Conservation (phyloP, 139 green algal genomes). For the Microglena sp. region DNA sequence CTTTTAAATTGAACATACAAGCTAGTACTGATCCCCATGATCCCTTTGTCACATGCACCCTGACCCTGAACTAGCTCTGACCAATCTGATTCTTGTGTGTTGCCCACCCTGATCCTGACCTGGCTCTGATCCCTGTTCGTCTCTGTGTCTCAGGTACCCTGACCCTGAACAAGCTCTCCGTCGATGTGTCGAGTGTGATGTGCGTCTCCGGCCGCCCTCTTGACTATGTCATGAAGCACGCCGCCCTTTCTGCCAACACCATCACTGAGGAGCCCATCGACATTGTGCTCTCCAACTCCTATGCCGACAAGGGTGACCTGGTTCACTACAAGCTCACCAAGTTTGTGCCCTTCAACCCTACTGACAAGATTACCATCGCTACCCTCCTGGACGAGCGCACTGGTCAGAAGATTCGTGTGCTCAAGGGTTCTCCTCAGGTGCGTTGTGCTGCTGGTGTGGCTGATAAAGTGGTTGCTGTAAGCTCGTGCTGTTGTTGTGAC, state of each 20-base stretch:
- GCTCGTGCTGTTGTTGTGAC: background rate
- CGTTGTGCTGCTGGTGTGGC: constrained; percentile 8
- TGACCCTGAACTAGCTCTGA: background rate
- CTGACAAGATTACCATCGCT: constrained; percentile 70
- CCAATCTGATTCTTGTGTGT: background rate
- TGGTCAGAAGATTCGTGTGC: constrained; percentile 45
- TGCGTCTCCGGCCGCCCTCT: constrained; percentile 17
- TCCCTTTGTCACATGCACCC: too few species aligned
- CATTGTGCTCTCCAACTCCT: constrained; percentile 61
- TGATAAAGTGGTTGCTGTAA: background rate
- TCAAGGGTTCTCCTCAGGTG: constrained; percentile 71
- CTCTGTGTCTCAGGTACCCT: constrained; percentile 65
- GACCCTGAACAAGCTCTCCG: constrained; percentile 69
- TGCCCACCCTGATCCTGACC: too few species aligned
- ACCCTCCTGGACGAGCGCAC: constrained; percentile 36
- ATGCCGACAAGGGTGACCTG: constrained; percentile 23
- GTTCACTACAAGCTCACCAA: constrained; percentile 41
- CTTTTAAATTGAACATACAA: too few species aligned
- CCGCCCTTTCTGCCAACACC: constrained; percentile 57
- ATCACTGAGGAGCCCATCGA: constrained; percentile 72
- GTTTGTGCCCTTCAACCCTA: constrained; percentile 81
- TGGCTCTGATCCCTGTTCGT: background rate
- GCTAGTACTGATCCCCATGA: too few species aligned
- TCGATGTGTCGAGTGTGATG: constrained; percentile 17
- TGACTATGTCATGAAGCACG: constrained; percentile 44